Evolutionary conservation across 192 early-diverging fungal species (phyloP), one percentile per base, ranked within the genome.

Genomic region (Mortierella antarctica): DNA sequence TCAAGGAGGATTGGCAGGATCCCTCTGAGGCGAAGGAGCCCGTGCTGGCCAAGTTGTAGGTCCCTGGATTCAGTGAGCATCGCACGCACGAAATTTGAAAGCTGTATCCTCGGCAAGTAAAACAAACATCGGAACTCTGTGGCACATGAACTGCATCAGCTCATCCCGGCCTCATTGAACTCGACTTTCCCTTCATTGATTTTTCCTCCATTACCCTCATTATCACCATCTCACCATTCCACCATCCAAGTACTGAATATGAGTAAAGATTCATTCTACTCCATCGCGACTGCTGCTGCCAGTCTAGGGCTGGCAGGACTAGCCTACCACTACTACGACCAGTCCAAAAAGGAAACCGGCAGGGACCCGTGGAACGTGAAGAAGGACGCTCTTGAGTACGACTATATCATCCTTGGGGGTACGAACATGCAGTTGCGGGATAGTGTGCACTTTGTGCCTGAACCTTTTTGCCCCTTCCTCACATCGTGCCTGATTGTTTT

Each of bases 1-100:
- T 76, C 62, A 76, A 76, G 21, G 74, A 69, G 42, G 74, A 76
- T 61, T 69, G 74, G 74, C 53, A 59, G 46, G 63, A 66, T 20
- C 20, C 17, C 14, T 11, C 59, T 41, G 50, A n/a, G 31, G 17
- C n/a, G 42, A 45, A 14, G 23, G 15, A 46, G 54, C 52, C 20
- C 13, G 18, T 56, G 6, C 40, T 50, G 23, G 50, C 57, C 5
- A 72, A 65, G 54, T 20, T 64, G 42, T 48, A 64, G 42, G 11
- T 41, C n/a, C n/a, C n/a, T n/a, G n/a, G n/a, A n/a, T n/a, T n/a
- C n/a, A n/a, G n/a, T n/a, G n/a, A 39, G 31, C 3, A 31, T 31
- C 31, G 31, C 31, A 31, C 31, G 31, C 31, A 31, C 31, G 50
- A 12, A 4, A 12, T 2, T 51, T n/a, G 11, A n/a, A 12, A 2